Conservation (phyloP, 306 rosid genomes). For the Malus domestica region ASM211411v1 NC_041795.1:32343001-32343500, state of each 20-base stretch:
- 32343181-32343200: neutral
- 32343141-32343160: neutral
- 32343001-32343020: neutral
- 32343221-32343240: neutral
- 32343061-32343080: neutral
- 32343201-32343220: neutral
- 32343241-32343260: neutral
- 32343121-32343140: neutral
- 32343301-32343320: no score
- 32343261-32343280: neutral
- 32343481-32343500: no score
- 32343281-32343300: no score
- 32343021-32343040: neutral
- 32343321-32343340: no score
- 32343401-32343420: no score
- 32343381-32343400: no score
- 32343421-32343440: no score
- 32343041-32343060: neutral
- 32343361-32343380: no score
- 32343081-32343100: neutral
- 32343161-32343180: neutral
- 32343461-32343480: no score
- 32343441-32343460: no score
- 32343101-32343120: neutral
- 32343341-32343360: no score